A percentile compares a stretch with the other conserved stretches of the same genome.
Conservation (phyloP, 2,329 filamentous ascomycete genomes). For the Epichloe sp. region DNA sequence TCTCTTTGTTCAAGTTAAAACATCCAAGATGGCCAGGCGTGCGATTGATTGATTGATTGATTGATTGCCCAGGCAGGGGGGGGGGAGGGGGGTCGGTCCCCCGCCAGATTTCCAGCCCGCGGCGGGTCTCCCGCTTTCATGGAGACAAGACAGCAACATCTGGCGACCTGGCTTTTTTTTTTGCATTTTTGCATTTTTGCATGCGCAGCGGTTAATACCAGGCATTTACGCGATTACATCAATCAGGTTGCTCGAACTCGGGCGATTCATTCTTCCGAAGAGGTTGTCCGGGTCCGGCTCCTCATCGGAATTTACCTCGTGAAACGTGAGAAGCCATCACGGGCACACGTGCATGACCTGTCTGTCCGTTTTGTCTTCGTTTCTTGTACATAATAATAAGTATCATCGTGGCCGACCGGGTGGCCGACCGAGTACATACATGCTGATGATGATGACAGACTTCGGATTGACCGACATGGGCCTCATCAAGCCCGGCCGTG, state of each 20-base stretch:
- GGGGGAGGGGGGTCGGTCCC: background rate
- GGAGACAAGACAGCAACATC: background rate
- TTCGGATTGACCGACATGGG: background rate
- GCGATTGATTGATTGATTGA: too few species aligned
- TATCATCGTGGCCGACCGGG: too few species aligned
- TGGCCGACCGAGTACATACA: too few species aligned
- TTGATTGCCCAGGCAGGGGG: too few species aligned
- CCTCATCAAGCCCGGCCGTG: background rate
- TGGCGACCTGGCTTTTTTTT: too few species aligned
- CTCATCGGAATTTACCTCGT: background rate
- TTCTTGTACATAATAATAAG: too few species aligned
- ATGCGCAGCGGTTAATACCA: background rate
- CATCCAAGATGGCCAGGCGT: too few species aligned
- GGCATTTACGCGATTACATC: background rate
- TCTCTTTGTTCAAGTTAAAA: too few species aligned
- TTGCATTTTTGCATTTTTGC: too few species aligned
- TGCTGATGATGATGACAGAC: background rate
- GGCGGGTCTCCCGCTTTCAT: background rate
- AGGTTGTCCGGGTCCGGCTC: too few species aligned
- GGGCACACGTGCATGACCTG: too few species aligned
- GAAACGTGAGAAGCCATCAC: background rate
- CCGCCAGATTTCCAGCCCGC: background rate
- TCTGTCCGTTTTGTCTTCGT: background rate
- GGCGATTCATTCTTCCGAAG: background rate
- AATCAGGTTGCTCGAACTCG: background rate